phyloP scores from a whole-genome alignment of 2,329 filamentous ascomycete species.

The Fusarium oligoseptatum region DNA sequence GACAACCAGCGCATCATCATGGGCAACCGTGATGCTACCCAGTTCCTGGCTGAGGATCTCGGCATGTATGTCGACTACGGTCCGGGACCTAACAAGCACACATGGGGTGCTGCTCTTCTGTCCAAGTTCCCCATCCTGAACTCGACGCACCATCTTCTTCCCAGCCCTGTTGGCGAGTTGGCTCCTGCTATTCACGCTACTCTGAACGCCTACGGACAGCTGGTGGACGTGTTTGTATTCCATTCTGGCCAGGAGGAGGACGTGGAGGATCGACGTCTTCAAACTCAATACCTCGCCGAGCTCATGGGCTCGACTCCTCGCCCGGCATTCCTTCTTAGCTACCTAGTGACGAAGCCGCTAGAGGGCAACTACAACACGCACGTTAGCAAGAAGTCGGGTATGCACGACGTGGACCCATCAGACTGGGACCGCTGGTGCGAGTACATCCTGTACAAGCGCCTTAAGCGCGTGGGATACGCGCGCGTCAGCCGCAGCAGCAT shows the following conservation, averaged over 20 bases:
- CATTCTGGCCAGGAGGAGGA: slow-evolving; percentile 99
- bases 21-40: slow-evolving; percentile 97
- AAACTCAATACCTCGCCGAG: slow-evolving; percentile 86
- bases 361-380: slow-evolving; percentile 98
- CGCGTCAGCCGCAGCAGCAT: slow-evolving; percentile 90
- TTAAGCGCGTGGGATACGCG: slow-evolving; percentile 90
- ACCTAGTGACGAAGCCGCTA: slow-evolving; percentile 90
- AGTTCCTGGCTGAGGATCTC: slow-evolving; percentile 93
- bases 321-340: slow-evolving; percentile 87
- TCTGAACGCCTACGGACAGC: slow-evolving; percentile 88
- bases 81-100: slow-evolving; percentile 98
- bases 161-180: slow-evolving; percentile 92
- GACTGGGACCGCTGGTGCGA: slow-evolving; percentile 99
- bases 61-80: slow-evolving; percentile 99
- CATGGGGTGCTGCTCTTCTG: slow-evolving; percentile 92
- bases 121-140: slow-evolving; percentile 99
- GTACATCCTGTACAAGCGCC: slow-evolving; percentile 94
- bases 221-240: slow-evolving; percentile 96
- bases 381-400: slow-evolving; percentile 86
- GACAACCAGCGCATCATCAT: slow-evolving; percentile 98
- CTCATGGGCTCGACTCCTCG: slow-evolving; percentile 87
- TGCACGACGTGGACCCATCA: slow-evolving; percentile 92
- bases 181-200: slow-evolving; percentile 98
- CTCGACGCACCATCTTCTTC: slow-evolving; percentile 94
- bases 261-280: slow-evolving; percentile 87